Conservation (phyloP, 352 stramenopile genomes). For the Phytophthora nicotianae region DNA sequence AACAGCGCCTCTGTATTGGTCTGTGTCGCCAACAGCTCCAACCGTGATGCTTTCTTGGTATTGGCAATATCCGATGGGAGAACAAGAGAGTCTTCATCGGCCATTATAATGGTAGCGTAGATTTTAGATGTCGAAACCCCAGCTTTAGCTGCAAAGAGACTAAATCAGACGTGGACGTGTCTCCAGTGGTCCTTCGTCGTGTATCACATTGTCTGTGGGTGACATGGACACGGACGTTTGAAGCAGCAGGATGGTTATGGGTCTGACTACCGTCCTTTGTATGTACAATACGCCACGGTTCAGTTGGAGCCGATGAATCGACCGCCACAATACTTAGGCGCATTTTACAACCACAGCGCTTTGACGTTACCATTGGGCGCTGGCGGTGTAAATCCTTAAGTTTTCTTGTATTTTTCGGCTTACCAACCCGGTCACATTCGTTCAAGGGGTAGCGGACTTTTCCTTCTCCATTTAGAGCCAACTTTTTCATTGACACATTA, state of each 20-base stretch:
- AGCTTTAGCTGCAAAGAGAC: neutral
- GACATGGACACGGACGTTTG: neutral
- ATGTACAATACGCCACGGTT: neutral
- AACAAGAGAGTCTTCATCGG: neutral
- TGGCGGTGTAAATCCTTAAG: neutral
- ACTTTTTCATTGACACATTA: too few species aligned
- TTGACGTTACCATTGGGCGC: neutral
- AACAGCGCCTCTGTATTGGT: neutral
- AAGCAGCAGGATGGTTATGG: neutral
- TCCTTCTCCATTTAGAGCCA: too few species aligned
- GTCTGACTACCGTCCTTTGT: neutral
- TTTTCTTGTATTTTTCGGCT: too few species aligned
- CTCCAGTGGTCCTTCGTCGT: neutral
- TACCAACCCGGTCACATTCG: neutral
- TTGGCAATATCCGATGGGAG: neutral
- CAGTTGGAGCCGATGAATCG: neutral
- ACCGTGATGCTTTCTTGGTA: neutral
- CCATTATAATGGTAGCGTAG: neutral
- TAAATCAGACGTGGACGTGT: neutral
- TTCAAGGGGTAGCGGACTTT: neutral
- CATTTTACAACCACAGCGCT: neutral
- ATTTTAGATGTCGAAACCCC: neutral
- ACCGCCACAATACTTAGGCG: neutral
- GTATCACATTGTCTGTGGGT: neutral
- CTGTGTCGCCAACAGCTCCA: neutral